Percentiles rank a stretch among this genome's conserved stretches.
phyloP scores from a whole-genome alignment of 306 rosid species.

The Comarum palustre region DNA sequence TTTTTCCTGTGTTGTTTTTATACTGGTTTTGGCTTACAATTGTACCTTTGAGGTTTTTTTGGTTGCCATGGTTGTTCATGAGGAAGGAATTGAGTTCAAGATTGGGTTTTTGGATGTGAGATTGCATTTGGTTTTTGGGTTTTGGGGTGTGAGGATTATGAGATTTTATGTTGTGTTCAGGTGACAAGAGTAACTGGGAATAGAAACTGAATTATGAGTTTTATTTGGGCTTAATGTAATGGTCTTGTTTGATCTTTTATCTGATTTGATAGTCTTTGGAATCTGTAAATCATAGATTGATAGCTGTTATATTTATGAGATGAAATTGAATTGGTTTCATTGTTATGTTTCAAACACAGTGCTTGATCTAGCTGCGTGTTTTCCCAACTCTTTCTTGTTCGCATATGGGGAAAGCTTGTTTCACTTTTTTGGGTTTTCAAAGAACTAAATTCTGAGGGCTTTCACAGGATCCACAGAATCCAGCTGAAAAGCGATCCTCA shows the following conservation, averaged over 20 bases:
- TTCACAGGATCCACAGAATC: constrained; percentile 10
- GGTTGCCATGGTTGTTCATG: not conserved
- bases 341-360: not conserved
- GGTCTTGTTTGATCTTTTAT: not conserved
- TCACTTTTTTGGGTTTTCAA: not conserved
- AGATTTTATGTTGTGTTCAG: not conserved
- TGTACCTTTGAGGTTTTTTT: constrained; percentile 1
- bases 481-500: not conserved
- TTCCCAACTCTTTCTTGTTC: not conserved
- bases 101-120: not conserved
- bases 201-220: not conserved
- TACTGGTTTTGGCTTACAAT: constrained; percentile 12
- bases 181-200: not conserved
- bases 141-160: not conserved
- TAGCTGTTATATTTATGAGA: not conserved
- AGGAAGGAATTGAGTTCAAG: not conserved
- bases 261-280: not conserved
- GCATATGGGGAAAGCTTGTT: not conserved
- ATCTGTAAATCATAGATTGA: not conserved
- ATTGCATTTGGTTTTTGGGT: not conserved
- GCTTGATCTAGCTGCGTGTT: not conserved
- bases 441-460: not conserved
- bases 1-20: not conserved
- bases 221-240: not conserved
- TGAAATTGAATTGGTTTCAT: not conserved